Conservation (phyloP, 345 rosid genomes). For the Heritiera littoralis region DNA sequence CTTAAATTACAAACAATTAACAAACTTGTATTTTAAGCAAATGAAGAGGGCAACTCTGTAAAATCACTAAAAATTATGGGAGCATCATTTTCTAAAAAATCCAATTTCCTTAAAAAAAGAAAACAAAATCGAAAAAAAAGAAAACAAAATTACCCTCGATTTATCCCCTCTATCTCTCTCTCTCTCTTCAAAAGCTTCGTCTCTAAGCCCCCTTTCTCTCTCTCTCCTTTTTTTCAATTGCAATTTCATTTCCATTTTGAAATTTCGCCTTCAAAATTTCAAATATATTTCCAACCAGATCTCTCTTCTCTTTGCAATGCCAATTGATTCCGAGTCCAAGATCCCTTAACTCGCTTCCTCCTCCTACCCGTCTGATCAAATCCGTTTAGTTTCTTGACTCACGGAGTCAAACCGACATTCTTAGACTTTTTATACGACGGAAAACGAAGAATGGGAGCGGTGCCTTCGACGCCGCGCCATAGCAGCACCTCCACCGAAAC, state of each 20-base stretch:
- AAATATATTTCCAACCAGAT: conserved; percentile 23
- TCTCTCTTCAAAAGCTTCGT: conserved; percentile 40
- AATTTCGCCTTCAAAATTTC: background rate
- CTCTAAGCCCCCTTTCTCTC: conserved; percentile 36
- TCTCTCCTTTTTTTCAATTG: background rate
- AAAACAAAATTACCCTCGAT: background rate
- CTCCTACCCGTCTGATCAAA: conserved; percentile 27
- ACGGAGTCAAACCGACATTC: background rate
- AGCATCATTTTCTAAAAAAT: background rate
- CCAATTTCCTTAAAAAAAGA: background rate
- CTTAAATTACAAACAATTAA: too few species aligned
- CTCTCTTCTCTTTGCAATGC: conserved; percentile 32
- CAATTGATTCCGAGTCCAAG: conserved; percentile 18
- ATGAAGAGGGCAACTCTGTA: background rate
- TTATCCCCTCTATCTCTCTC: conserved; percentile 18
- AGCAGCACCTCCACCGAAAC: conserved; percentile 45
- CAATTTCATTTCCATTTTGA: conserved; percentile 4
- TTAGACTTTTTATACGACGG: background rate
- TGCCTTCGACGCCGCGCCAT: conserved; percentile 77
- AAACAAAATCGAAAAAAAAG: background rate
- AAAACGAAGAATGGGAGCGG: conserved; percentile 66
- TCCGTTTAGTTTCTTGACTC: conserved; percentile 2
- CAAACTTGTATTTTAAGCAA: background rate
- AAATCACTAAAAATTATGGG: background rate
- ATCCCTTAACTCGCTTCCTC: conserved; percentile 37